A percentile compares a stretch with the other conserved stretches of the same genome.
Evolutionary conservation across 1,139 yeast species (phyloP).

Genomic region (Debaryomyces robertsiae): DNA sequence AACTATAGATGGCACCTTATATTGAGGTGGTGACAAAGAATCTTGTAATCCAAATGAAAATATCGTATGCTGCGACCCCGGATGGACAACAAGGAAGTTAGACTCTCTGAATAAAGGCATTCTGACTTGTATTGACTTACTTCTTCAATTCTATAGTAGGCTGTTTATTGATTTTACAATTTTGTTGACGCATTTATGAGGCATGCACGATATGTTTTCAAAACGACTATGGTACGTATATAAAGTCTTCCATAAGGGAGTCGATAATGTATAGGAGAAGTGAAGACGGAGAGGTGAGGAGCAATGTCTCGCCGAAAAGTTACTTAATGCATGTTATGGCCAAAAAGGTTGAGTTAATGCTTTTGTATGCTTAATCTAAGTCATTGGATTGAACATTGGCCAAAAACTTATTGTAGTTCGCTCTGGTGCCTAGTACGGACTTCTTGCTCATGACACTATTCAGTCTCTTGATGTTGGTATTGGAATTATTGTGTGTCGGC

Average conservation of each 20-base stretch:
- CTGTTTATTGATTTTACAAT: conserved; percentile 6
- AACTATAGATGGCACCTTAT: conserved; percentile 74
- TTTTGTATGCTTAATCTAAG: no score
- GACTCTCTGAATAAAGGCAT: conserved; percentile 69
- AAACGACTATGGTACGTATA: neutral
- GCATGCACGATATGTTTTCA: conserved; percentile 3
- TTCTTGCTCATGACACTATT: conserved; percentile 36
- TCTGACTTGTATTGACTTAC: neutral
- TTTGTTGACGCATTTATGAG: neutral
- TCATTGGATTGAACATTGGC: conserved; percentile 28
- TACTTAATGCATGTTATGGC: no score
- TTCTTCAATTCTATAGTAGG: neutral
- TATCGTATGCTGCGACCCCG: conserved; percentile 76
- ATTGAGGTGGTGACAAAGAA: conserved; percentile 73
- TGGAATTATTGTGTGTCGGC: conserved; percentile 2
- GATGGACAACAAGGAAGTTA: conserved; percentile 65
- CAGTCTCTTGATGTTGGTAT: conserved; percentile 26
- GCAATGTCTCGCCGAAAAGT: no score
- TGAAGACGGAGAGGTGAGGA: no score
- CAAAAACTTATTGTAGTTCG: conserved; percentile 40
- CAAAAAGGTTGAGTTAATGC: no score
- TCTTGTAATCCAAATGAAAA: conserved; percentile 85
- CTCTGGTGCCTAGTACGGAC: conserved; percentile 45
- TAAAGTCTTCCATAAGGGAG: no score
- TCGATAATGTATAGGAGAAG: no score